Evolutionary conservation across 1,284 basidiomycete genomes (phyloP), one percentile per base, ranked within the genome.

Genomic region (Ceratobasidium theobromae): DNA sequence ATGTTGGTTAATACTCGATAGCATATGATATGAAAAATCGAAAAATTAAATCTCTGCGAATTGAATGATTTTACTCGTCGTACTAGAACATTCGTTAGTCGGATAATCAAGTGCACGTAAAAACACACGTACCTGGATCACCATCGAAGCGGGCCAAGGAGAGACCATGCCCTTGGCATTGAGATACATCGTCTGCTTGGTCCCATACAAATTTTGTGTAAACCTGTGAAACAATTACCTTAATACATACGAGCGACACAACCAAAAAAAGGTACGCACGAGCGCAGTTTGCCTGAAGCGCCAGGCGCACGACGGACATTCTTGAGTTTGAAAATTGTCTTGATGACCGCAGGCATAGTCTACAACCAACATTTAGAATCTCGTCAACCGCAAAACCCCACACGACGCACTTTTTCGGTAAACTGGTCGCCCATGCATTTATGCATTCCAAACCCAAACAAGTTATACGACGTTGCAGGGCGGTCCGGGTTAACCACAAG

Each of bases 291-390:
- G 35, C 85, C 85, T 14, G 81, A 79, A 4, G 70, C 67, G 1
- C 80, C 80, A 25, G 80, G 76, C 2, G 76, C 81, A 23, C 81
- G 76, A 62, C 76, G 74, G 27, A 87, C 43, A 45, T 80, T 76
- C 62, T 78, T 78, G 49, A 85, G 74, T 23, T 74, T 74, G 68
- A 88, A 81, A 32, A 87, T 79, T 14, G 76, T 75, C 3, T 78
- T 77, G 16, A 86, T 74, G 14, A 85, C 77, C 25, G 73, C 71
- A 4, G 81, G 79, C 23, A 79, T 73, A 6, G 75, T 76, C 76
- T 77, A 40, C 55, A 30, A n/a, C n/a, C n/a, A n/a, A n/a, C n/a
- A n/a, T n/a, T n/a, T n/a, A n/a, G n/a, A n/a, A n/a, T n/a, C n/a
- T n/a, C n/a, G n/a, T n/a, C n/a, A n/a, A n/a, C n/a, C n/a, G n/a